phyloP scores from a whole-genome alignment of 345 rosid species.

The Turnera subulata region DNA sequence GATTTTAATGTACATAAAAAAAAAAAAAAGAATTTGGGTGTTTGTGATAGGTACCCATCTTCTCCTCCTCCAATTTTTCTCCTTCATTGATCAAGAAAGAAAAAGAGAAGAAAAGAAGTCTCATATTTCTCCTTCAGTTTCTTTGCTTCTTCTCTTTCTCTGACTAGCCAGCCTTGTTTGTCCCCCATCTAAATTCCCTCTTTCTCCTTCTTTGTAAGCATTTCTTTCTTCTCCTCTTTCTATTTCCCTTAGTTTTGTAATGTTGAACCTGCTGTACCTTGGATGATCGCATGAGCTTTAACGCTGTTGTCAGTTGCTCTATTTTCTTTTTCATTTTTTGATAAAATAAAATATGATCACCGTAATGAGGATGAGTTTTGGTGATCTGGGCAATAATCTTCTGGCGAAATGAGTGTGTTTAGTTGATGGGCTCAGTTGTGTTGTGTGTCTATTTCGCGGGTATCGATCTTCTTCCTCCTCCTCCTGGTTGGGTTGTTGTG shows the following conservation, averaged over 20 bases:
- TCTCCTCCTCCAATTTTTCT: slow-evolving; percentile 33
- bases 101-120: too few species aligned
- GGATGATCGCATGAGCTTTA: slow-evolving; percentile 20
- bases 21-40: neutral
- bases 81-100: too few species aligned
- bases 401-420: too few species aligned
- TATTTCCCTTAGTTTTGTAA: neutral
- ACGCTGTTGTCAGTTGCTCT: neutral
- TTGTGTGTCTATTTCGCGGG: neutral
- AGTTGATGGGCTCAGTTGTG: slow-evolving; percentile 13
- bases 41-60: slow-evolving; percentile 9
- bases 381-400: too few species aligned
- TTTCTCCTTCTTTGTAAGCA: slow-evolving; percentile 25
- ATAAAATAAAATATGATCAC: neutral
- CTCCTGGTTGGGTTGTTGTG: slow-evolving; percentile 9
- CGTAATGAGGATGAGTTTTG: slow-evolving; percentile 26
- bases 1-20: neutral
- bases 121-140: too few species aligned
- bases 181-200: slow-evolving; percentile 22
- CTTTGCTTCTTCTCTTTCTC: slow-evolving; percentile 6
- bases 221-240: neutral
- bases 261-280: neutral
- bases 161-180: slow-evolving; percentile 9
- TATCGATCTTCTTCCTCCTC: slow-evolving; percentile 11
- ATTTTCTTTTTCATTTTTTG: neutral